Evolutionary conservation across 2,329 filamentous ascomycete species (phyloP), one percentile per base, ranked within the genome.

Genomic region (Daldinia sp.): DNA sequence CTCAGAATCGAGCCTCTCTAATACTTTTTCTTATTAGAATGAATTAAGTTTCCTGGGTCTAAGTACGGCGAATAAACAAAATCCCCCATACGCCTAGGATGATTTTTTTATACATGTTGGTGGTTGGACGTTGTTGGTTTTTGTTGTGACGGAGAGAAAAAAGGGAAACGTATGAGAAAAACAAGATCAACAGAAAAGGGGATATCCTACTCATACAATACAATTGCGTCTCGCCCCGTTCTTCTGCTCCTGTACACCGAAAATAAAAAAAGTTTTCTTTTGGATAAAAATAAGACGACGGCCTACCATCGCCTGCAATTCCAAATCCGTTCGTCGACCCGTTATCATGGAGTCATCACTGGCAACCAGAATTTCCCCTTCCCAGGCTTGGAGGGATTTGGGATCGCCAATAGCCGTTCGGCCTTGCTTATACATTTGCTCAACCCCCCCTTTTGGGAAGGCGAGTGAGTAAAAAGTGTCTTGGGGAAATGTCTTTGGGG

Each of bases 191-290:
- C 33, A 9, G 5, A 71, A 73, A 63, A 72, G 33, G 72, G 79
- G 78, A 81, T 81, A 81, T 82, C 78, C 75, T 82, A 81, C 73
- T 81, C 76, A 75, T 81, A 81, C 79, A 76, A 66, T 67, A 55
- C 39, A 51, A 51, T 30, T 18, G 46, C 6, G 35, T 51, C 44
- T 39, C 33, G 33, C 33, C 12, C 64, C 69, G 51, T 42, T 71
- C 69, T 70, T 71, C 60, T 65, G 66, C 60, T 58, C 57, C 60
- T 70, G 61, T 74, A 74, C 67, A 66, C 70, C 70, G 59, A 37
- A 63, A 63, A 63, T 30, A 33, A 33, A 54, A 39, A 5, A 53
- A 23, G 51, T 54, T 54, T n/a, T 51, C 54, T 69, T 69, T 68
- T 51, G 4, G 13, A 39, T 12, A 39, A 39, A 39, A 39, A 39